Percentiles rank a stretch among this genome's conserved stretches.
These are phyloP conservation scores for Trichocladium uniseriatum DNA, from an alignment of 495 filamentous ascomycete species.

Conservation along the genomic window DNA sequence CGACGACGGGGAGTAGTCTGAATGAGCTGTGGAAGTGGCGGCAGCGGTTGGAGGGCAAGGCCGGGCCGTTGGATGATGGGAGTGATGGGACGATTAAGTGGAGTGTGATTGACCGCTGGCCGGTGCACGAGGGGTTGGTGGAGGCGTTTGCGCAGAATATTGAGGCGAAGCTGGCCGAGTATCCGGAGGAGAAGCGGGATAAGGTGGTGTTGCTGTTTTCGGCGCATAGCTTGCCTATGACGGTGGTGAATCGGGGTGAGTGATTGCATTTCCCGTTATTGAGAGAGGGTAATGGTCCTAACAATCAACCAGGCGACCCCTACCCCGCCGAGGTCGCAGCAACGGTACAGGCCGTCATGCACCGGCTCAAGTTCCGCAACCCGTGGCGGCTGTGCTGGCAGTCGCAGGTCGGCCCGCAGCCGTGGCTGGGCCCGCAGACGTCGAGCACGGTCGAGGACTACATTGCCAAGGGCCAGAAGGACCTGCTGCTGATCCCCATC, in stretches of 20 bases:
- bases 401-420: conserved; percentile 89
- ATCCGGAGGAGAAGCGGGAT: conserved; percentile 66
- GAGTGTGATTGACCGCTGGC: conserved; percentile 99
- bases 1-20: conserved; percentile 88
- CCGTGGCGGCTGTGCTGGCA: conserved; percentile 95
- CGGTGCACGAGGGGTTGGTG: conserved; percentile 78
- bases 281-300: conserved; percentile 8
- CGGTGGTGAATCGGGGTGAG: conserved; percentile 80
- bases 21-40: conserved; percentile 98
- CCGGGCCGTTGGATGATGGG: conserved; percentile 32
- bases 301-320: conserved; percentile 62
- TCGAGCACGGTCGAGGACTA: conserved; percentile 78
- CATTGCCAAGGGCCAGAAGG: conserved; percentile 80
- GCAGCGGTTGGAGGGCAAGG: conserved; percentile 74
- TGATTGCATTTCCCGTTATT: not conserved
- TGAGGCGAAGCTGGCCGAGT: conserved; percentile 68
- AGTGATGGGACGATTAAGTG: conserved; percentile 67
- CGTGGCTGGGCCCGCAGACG: conserved; percentile 95
- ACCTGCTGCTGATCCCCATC: conserved; percentile 87
- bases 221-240: conserved; percentile 94
- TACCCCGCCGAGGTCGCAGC: conserved; percentile 96
- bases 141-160: conserved; percentile 89
- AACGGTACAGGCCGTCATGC: conserved; percentile 96
- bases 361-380: conserved; percentile 74
- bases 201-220: conserved; percentile 85